Conservation (phyloP, 495 filamentous ascomycete genomes). For the Pseudoneurospora amorphoporcata region DNA sequence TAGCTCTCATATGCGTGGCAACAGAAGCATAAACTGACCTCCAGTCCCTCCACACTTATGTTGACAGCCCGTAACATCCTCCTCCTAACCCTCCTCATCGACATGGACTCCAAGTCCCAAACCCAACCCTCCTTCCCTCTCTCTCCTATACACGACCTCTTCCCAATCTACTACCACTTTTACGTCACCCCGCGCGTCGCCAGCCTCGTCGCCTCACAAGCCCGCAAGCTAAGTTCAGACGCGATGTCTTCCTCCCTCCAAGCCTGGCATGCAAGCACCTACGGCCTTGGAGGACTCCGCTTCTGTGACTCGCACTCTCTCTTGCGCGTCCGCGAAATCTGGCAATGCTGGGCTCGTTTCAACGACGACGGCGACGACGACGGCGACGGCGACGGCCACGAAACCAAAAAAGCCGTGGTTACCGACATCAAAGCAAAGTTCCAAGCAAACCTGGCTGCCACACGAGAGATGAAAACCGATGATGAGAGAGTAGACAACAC, state of each 20-base stretch:
- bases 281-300: constrained; percentile 10
- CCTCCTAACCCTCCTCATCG: constrained; percentile 19
- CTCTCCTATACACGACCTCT: neutral
- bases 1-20: neutral
- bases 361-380: neutral
- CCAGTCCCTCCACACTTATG: neutral
- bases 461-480: neutral
- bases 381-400: too few relatives aligned
- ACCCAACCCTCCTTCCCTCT: neutral
- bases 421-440: constrained; percentile 1
- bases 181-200: constrained; percentile 7
- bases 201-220: constrained; percentile 11
- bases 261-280: constrained; percentile 13
- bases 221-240: constrained; percentile 7
- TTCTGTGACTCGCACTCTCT: constrained; percentile 21
- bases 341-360: constrained; percentile 10
- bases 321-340: constrained; percentile 10
- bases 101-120: constrained; percentile 1
- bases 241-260: constrained; percentile 8
- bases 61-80: constrained; percentile 20
- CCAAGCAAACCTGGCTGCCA: neutral
- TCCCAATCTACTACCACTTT: constrained; percentile 21
- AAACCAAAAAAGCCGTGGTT: too few relatives aligned
- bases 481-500: neutral
- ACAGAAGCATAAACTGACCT: neutral